These are phyloP conservation scores for Moesziomyces aphidis DNA, from an alignment of 1,284 basidiomycete genomes.

Conservation along the genomic window DNA sequence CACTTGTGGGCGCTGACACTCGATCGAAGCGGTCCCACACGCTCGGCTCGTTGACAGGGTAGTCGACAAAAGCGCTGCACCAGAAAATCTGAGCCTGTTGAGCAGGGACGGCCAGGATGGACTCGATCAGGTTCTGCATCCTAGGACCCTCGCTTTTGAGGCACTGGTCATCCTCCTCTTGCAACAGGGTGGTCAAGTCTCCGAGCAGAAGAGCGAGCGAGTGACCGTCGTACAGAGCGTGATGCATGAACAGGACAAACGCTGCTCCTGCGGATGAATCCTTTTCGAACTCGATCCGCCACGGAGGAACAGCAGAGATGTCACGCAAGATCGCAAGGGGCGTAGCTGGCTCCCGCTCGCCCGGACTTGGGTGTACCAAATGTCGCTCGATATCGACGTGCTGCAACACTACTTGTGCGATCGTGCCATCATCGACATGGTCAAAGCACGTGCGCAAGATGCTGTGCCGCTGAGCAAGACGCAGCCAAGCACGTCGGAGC, in stretches of 20 bases:
- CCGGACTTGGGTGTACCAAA: neutral
- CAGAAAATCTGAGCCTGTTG: slow-evolving; percentile 6
- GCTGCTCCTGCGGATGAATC: neutral
- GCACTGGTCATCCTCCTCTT: slow-evolving; percentile 1
- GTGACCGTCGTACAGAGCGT: slow-evolving; percentile 19
- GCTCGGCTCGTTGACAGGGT: slow-evolving; percentile 5
- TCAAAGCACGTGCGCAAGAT: slow-evolving; percentile 29
- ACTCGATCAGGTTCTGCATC: slow-evolving; percentile 7
- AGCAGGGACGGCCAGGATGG: slow-evolving; percentile 4
- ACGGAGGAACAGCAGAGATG: slow-evolving; percentile 7
- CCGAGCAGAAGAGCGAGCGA: slow-evolving; percentile 10
- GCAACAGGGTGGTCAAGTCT: neutral
- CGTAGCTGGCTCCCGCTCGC: neutral
- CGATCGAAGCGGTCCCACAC: slow-evolving; percentile 1
- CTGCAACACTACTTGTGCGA: slow-evolving; percentile 8
- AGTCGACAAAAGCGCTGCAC: slow-evolving; percentile 9
- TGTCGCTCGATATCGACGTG: slow-evolving; percentile 4
- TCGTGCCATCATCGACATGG: slow-evolving; percentile 16
- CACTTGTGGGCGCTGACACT: neutral
- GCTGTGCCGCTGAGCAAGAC: slow-evolving; percentile 9
- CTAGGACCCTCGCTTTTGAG: neutral
- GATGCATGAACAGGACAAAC: slow-evolving; percentile 13
- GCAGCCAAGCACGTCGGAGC: slow-evolving; percentile 7
- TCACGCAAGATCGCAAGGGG: neutral
- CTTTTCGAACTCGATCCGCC: slow-evolving; percentile 3